Evolutionary conservation across 176 grass and related monocot genomes (phyloP).

Genomic region (Puccinellia tenuiflora): DNA sequence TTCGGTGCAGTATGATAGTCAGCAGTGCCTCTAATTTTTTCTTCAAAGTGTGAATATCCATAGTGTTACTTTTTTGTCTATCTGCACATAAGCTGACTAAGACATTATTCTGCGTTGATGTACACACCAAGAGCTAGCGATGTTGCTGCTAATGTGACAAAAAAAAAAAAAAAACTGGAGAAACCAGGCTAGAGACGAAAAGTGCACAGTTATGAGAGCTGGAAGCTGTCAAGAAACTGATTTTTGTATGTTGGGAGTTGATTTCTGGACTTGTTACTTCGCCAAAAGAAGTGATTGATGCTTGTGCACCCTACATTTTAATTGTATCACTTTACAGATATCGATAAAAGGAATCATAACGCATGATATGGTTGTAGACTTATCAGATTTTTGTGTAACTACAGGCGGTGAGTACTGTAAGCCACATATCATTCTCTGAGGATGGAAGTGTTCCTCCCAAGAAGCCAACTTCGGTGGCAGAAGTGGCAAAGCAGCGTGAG

Average conservation of each 20-base stretch:
- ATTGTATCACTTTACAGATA: background rate
- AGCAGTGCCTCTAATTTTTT: background rate
- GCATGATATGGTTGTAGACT: background rate
- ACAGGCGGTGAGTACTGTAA: slow-evolving; percentile 65
- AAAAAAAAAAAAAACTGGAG: background rate
- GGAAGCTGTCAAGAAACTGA: background rate
- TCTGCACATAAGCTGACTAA: background rate
- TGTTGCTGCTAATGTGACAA: background rate
- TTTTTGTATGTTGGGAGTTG: background rate
- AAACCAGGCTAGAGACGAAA: background rate
- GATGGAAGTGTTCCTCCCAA: slow-evolving; percentile 68
- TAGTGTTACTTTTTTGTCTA: background rate
- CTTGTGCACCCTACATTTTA: background rate
- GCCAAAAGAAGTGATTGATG: background rate
- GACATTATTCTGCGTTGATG: background rate
- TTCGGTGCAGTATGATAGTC: too few species aligned
- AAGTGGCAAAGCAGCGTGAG: slow-evolving; percentile 91
- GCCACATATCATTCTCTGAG: slow-evolving; percentile 82
- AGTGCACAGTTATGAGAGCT: background rate
- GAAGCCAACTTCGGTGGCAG: slow-evolving; percentile 72
- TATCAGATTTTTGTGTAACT: background rate
- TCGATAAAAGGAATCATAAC: background rate
- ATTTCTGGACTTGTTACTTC: background rate
- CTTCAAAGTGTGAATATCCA: background rate
- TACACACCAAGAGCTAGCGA: background rate